Evolutionary conservation across 2,329 filamentous ascomycete species (phyloP), one percentile per base, ranked within the genome.

Genomic region (Geoglossum cookeanum): DNA sequence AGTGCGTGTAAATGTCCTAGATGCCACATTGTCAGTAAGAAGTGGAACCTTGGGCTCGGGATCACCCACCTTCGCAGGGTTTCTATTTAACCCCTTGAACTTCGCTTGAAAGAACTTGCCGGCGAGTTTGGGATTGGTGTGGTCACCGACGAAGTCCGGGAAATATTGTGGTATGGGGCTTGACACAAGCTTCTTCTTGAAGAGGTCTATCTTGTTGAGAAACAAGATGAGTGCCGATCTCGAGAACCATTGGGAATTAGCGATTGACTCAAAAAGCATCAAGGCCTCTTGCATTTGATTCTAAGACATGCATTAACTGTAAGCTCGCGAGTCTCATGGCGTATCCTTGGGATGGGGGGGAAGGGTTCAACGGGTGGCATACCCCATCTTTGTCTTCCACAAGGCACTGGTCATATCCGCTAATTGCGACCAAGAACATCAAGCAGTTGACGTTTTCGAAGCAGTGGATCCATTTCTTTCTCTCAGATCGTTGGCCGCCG

Each of bases 381-480:
- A 94, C 89, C 61, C 90, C 90, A 68, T 94, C 92, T 70, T 94
- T 90, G 69, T 97, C 91, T 72, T 97, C 91, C 3, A 96, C 88
- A 54, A 97, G 74, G 65, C 90, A 94, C 70, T 97, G 92, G 67
- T 97, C 91, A 69, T 96, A 97, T 59, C 91, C 91, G 62, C 89
- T 95, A 64, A 97, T 90, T 53, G 91, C 90, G 56, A 95, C 91
- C 63, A 97, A 78, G 72, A 97, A 97, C 45, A 97, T 75, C 57
- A 97, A 76, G 63, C 87, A 90, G 66, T 92, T 89, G 61, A 95
- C 89, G 62, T 92, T 92, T 69, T 95, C 89, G 68, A 95, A 96
- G 75, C 90, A 95, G 75, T 96, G 90, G 65, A 96, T 96, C 90
- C 90, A 96, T 80, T 96, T 96, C 85, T 96, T 96, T 69, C 90